Percentiles rank a stretch among this genome's conserved stretches.
Evolutionary conservation across 1,284 basidiomycete species (phyloP).

Genomic region (Ustilago xerochloae): DNA sequence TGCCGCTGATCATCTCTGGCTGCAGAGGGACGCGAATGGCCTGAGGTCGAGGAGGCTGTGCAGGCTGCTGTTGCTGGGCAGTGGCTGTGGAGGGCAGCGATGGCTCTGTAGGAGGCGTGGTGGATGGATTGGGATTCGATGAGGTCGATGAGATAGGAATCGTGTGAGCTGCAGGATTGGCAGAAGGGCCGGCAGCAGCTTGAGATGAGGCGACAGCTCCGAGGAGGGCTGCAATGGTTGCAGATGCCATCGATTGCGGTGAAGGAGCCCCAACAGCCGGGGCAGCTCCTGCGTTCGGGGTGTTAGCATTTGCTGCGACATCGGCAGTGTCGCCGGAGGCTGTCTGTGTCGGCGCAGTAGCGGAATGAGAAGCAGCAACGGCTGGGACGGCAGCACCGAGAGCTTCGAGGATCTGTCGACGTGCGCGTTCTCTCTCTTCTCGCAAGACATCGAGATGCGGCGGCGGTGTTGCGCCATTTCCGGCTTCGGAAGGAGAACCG

Average conservation of each 20-base stretch:
- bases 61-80: slow-evolving; percentile 7
- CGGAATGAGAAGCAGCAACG: neutral
- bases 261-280: neutral
- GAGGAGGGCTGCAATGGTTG: slow-evolving; percentile 33
- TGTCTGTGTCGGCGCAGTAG: neutral
- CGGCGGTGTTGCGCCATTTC: slow-evolving; percentile 32
- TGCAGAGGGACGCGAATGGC: slow-evolving; percentile 33
- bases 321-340: neutral
- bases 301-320: neutral
- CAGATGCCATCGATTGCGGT: slow-evolving; percentile 9
- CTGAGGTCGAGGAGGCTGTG: slow-evolving; percentile 8
- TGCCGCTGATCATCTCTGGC: slow-evolving; percentile 53
- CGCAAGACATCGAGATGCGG: slow-evolving; percentile 35
- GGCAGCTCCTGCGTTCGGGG: neutral
- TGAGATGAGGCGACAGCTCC: slow-evolving; percentile 12
- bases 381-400: slow-evolving; percentile 7
- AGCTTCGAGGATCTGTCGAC: slow-evolving; percentile 38
- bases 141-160: neutral
- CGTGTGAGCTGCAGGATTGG: neutral
- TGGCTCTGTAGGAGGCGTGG: neutral
- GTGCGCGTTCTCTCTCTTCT: slow-evolving; percentile 43
- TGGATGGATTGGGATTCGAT: neutral
- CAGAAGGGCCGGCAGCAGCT: neutral
- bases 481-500: slow-evolving; percentile 5
- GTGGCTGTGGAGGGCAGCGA: neutral